Base-by-base conservation (phyloP, 1,139 yeast genomes). In the Scheffersomyces titani region DNA sequence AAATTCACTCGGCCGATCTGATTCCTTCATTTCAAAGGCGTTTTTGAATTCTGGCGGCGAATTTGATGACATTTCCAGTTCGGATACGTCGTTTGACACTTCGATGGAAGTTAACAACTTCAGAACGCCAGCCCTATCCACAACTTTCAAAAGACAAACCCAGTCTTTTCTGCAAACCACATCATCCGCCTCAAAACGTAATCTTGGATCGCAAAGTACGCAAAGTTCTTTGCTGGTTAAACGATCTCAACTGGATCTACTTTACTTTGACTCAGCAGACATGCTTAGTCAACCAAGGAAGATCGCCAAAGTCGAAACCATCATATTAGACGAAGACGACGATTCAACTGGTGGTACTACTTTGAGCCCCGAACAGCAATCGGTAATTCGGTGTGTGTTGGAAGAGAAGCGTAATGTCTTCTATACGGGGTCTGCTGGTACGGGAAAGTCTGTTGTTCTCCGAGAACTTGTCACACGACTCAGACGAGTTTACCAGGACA, bases 341-440 rank as follows among this genome's bases (percentile, higher is more conserved):
- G 1, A 19, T 36, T 13, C 36, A 52, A 46, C 52, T 51, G 1
- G 56, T 51, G 24, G 57, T 13, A 50, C 62, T 11, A 30, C 54
- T 3, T 65, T 78, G 51, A 75, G 79, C 62, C 69, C 81, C 21
- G 98, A 94, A 68, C 99, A 94, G 71, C 72, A 77, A 52, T 72
- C 77, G 40, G 92, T 94, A 7, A 76, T 91, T 13, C 79, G 83
- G n/a, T 73, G 89, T 51, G 94, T 92, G 5, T 77, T 86, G 40
- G 75, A 82, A 40, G 84, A 78, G 47, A 76, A 80, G 7, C 66
- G 73, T 53, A 88, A 81, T 62, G 79, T 89, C 0, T 89, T 89
- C 64, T 89, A 86, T 67, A 89, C 94, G 0, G 96, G 96, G 55
- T 83, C 90, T 64, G 96, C 96, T 0, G 96, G 96, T 72, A 89